phyloP scores from a whole-genome alignment of 169 alveolate species.

The Cryptosporidium muris region DNA sequence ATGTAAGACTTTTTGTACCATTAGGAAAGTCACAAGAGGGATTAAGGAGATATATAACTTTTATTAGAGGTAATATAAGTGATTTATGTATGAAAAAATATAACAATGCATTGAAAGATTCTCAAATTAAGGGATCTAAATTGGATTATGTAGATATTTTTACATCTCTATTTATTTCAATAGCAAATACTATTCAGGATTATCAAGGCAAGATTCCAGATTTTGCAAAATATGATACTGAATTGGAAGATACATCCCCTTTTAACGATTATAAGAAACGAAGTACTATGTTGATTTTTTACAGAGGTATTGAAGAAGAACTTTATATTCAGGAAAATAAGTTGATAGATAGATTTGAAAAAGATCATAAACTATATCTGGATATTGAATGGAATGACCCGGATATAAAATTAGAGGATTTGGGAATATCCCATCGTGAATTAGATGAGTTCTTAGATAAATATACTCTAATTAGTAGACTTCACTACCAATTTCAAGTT shows the following conservation, averaged over 20 bases:
- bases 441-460: slow-evolving; percentile 59
- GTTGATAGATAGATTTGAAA: slow-evolving; percentile 45
- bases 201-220: slow-evolving; percentile 20
- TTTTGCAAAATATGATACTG: not conserved
- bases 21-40: slow-evolving; percentile 56
- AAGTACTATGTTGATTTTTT: slow-evolving; percentile 5
- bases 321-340: slow-evolving; percentile 41
- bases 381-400: slow-evolving; percentile 39
- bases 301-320: slow-evolving; percentile 22
- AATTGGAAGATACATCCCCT: not conserved
- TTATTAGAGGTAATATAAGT: slow-evolving; percentile 35
- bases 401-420: slow-evolving; percentile 15
- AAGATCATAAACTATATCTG: slow-evolving; percentile 19
- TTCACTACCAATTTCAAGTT: slow-evolving; percentile 44
- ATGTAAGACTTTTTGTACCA: slow-evolving; percentile 40
- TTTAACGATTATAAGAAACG: not conserved
- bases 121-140: slow-evolving; percentile 7
- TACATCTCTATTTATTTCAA: slow-evolving; percentile 32
- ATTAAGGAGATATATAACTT: slow-evolving; percentile 33
- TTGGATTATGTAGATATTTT: slow-evolving; percentile 49
- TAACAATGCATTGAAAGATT: slow-evolving; percentile 36
- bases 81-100: slow-evolving; percentile 40
- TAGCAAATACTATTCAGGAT: slow-evolving; percentile 23
- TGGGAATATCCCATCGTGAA: slow-evolving; percentile 57
- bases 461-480: slow-evolving; percentile 20